Conservation (phyloP, 2,329 filamentous ascomycete species). For the Blumeria graminis region DNA sequence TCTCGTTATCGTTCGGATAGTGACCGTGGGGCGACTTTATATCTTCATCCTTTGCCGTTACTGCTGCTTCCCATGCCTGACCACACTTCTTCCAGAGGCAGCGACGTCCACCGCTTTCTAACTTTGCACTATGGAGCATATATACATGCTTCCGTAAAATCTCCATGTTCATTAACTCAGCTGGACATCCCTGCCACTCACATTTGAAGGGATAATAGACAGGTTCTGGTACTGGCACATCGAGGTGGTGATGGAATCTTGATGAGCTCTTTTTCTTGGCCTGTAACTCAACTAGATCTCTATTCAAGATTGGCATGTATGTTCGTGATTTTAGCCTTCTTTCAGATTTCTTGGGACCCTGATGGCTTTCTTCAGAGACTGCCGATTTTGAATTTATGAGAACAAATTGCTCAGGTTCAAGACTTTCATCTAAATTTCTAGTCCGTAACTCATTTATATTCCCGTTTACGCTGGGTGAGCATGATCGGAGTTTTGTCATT, state of each 20-base stretch:
- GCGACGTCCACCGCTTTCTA: constrained; percentile 10
- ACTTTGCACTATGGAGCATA: constrained; percentile 21
- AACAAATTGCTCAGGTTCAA: neutral
- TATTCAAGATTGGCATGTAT: neutral
- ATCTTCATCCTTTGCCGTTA: neutral
- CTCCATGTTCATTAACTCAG: constrained; percentile 36
- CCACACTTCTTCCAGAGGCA: constrained; percentile 21
- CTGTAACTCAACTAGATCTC: no score
- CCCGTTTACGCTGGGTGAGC: no score
- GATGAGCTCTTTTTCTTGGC: no score
- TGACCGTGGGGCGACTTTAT: no score
- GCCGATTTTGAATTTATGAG: neutral
- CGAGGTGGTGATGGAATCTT: neutral
- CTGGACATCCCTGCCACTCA: constrained; percentile 33
- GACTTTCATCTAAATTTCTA: neutral
- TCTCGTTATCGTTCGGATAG: neutral
- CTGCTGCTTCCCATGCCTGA: neutral
- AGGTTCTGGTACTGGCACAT: constrained; percentile 13
- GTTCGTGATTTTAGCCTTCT: neutral
- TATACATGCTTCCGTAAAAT: constrained; percentile 30
- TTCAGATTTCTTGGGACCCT: neutral
- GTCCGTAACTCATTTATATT: neutral
- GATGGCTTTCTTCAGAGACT: neutral
- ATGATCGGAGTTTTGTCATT: neutral
- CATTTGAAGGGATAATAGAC: constrained; percentile 29